Evolutionary conservation across 306 rosid species (phyloP), one percentile per base, ranked within the genome.

Genomic region (Benincasa hispida): DNA sequence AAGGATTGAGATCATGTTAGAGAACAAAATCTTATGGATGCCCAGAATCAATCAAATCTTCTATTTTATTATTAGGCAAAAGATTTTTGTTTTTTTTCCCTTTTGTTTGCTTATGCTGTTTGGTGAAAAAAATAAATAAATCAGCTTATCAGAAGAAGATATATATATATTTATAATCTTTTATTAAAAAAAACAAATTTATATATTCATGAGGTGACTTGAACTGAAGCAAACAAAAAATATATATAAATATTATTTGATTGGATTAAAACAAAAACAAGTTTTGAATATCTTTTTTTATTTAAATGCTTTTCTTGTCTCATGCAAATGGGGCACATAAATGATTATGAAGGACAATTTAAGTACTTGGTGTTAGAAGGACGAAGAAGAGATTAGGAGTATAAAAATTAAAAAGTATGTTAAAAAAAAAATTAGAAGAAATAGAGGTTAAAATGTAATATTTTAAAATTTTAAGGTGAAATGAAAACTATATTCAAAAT

Each of bases 21-120:
- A 69, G 56, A 69, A 69, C 75, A 69, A 45, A 45, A 69, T 48
- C 22, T 69, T 69, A 24, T 24, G 59, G 76, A 47, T 47, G 76
- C 42, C 48, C 59, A 15, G 59, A 70, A 70, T 70, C 25, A 45
- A 70, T 25, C 9, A 70, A 70, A 70, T 70, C 75, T 45, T 70
- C 6, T 42, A 41, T 42, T 69, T 42, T 69, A 45, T 42, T 69
- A 69, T 42, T 42, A 42, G 55, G 51, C 73, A 39, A 66, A 39
- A 66, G 6, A 37, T 66, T 45, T 45, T 45, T 37, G 4, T 0
- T 35, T 37, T 19, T n/a, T 39, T 22, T n/a, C 13, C 28, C 19
- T 35, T 65, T 65, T 66, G 73, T 67, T 41, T 67, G 74, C 18
- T 67, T 67, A 32, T 67, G 27, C 54, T 24, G 22, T 39, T 67